Conservation (phyloP, 495 filamentous ascomycete species). For the Aspergillus campestris region DNA sequence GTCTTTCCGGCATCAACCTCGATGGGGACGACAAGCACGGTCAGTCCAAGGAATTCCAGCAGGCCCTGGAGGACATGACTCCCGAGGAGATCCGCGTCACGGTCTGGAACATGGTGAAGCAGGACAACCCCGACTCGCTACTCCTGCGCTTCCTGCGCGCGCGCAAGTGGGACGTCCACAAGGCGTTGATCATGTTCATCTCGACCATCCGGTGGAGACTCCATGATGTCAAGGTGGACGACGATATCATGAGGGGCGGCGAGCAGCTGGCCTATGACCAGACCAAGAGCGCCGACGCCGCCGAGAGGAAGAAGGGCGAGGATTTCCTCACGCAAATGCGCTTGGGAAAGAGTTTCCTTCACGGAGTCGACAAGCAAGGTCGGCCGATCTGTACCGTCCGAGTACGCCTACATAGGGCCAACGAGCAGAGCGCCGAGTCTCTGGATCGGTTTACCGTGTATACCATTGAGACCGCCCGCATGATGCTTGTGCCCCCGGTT, state of each 20-base stretch:
- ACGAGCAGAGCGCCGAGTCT: constrained; percentile 71
- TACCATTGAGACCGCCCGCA: constrained; percentile 82
- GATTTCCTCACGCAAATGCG: constrained; percentile 81
- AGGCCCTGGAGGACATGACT: constrained; percentile 62
- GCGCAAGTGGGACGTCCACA: constrained; percentile 92
- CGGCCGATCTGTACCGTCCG: constrained; percentile 83
- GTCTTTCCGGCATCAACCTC: constrained; percentile 23
- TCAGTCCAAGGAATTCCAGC: constrained; percentile 76
- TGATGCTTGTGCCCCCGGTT: constrained; percentile 68
- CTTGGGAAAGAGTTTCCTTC: constrained; percentile 91
- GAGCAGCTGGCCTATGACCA: constrained; percentile 59
- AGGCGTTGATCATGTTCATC: constrained; percentile 87
- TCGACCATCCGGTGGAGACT: constrained; percentile 89
- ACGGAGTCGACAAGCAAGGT: constrained; percentile 77
- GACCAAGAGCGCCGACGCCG: constrained; percentile 44
- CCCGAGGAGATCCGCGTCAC: constrained; percentile 73
- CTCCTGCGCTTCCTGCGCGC: constrained; percentile 85
- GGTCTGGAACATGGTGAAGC: constrained; percentile 95
- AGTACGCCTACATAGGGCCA: constrained; percentile 68
- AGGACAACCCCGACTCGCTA: constrained; percentile 85
- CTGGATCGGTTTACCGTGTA: constrained; percentile 89
- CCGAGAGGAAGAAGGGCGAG: constrained; percentile 55
- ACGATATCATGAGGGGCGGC: constrained; percentile 73
- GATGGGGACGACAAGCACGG: constrained; percentile 88
- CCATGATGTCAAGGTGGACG: constrained; percentile 74